These are phyloP conservation scores for Dujonia santamariae DNA, from an alignment of 1,139 yeast species.

Conservation along the genomic window DNA sequence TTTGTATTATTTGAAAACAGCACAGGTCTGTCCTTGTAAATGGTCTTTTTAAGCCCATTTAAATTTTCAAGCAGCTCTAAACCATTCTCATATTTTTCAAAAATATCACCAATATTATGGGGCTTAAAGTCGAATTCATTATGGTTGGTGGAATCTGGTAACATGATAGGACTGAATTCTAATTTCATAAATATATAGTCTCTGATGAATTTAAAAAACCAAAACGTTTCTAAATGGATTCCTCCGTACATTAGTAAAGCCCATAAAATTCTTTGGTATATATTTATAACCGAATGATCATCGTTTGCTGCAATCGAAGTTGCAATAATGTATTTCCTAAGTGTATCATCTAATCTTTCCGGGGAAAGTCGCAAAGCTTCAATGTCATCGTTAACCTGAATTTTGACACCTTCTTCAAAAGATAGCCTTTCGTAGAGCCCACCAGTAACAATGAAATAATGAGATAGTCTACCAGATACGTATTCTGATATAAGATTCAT, in stretches of 20 bases:
- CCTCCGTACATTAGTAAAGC: conserved; percentile 44
- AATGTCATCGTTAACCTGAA: conserved; percentile 10
- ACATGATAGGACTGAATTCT: conserved; percentile 22
- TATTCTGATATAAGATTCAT: conserved; percentile 15
- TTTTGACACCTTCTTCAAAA: conserved; percentile 7
- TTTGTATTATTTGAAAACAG: too few species aligned
- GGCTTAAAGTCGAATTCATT: conserved; percentile 13
- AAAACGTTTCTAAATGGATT: conserved; percentile 34
- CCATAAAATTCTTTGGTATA: conserved; percentile 37
- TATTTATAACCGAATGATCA: conserved; percentile 27
- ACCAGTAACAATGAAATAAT: conserved; percentile 19
- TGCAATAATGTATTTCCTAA: conserved; percentile 31
- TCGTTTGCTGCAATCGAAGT: conserved; percentile 26
- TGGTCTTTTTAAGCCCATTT: conserved; percentile 10
- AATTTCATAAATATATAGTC: conserved; percentile 21
- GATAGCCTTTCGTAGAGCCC: conserved; percentile 19
- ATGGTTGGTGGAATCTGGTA: conserved; percentile 14
- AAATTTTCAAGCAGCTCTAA: conserved; percentile 20
- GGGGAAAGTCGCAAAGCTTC: conserved; percentile 11
- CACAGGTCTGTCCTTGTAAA: conserved; percentile 13
- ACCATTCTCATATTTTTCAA: conserved; percentile 19
- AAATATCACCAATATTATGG: conserved; percentile 8
- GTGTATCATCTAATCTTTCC: conserved; percentile 22
- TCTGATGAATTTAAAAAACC: conserved; percentile 36
- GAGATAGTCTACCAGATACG: conserved; percentile 15